Evolutionary conservation across 2,329 filamentous ascomycete species (phyloP).

Genomic region (Magnaporthiopsis poae): DNA sequence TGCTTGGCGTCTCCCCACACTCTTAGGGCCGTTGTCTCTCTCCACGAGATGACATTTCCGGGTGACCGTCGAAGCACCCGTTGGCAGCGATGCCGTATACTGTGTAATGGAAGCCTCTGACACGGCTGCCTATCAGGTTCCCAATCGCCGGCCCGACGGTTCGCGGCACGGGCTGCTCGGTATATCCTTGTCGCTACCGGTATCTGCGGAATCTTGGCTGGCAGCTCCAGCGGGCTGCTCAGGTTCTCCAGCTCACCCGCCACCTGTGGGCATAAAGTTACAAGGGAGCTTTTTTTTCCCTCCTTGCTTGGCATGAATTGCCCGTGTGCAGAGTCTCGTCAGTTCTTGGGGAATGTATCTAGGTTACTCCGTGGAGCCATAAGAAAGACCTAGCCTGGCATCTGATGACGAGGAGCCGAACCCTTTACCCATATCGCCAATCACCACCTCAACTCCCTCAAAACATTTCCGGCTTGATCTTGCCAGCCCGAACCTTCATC

Average conservation of each 20-base stretch:
- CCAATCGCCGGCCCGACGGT: too few species aligned
- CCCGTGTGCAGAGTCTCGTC: too few species aligned
- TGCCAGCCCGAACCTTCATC: too few species aligned
- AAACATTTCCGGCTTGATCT: too few species aligned
- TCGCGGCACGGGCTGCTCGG: neutral
- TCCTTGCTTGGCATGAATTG: neutral
- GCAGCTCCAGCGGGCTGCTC: neutral
- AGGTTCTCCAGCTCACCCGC: neutral
- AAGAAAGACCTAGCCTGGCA: too few species aligned
- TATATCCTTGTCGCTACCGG: neutral
- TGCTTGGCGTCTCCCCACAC: too few species aligned
- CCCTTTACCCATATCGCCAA: too few species aligned
- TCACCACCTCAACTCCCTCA: too few species aligned
- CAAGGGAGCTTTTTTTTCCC: neutral
- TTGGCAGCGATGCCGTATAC: neutral
- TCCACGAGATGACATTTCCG: neutral
- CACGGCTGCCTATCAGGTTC: neutral
- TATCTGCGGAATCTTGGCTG: neutral
- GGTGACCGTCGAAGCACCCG: neutral
- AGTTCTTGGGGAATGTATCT: too few species aligned
- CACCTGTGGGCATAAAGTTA: neutral
- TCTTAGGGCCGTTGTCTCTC: too few species aligned
- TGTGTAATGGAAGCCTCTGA: neutral
- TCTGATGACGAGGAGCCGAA: too few species aligned
- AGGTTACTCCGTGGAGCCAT: too few species aligned